These are phyloP conservation scores for Osmanthus fragrans DNA, from an alignment of 257 asterid species.

Conservation along the genomic window DNA sequence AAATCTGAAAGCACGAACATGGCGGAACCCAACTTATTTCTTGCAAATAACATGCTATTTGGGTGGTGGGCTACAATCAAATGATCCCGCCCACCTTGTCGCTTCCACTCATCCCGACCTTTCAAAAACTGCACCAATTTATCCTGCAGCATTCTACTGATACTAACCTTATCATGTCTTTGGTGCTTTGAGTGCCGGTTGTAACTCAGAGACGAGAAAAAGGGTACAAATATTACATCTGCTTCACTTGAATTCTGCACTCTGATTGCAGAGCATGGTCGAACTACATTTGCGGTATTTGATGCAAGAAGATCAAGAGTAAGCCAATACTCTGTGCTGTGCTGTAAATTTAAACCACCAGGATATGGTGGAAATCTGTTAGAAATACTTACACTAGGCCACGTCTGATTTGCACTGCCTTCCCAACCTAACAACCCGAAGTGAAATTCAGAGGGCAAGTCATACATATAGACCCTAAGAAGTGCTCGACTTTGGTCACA, in stretches of 20 bases:
- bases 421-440: conserved; percentile 74
- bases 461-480: conserved; percentile 73
- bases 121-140: conserved; percentile 55
- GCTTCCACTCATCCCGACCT: conserved; percentile 60
- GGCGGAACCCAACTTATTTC: conserved; percentile 56
- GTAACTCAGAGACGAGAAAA: conserved; percentile 78
- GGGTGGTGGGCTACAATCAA: conserved; percentile 80
- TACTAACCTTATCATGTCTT: conserved; percentile 34
- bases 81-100: conserved; percentile 65
- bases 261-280: conserved; percentile 66
- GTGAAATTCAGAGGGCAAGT: conserved; percentile 72
- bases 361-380: conserved; percentile 61
- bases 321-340: conserved; percentile 79
- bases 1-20: conserved; percentile 80
- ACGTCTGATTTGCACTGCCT: conserved; percentile 39
- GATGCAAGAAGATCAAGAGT: conserved; percentile 79
- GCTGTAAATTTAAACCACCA: conserved; percentile 76
- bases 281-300: conserved; percentile 32
- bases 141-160: conserved; percentile 57
- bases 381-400: conserved; percentile 54
- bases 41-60: conserved; percentile 65
- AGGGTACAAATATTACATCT: conserved; percentile 65
- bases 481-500: conserved; percentile 50
- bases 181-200: conserved; percentile 56
- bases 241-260: conserved; percentile 58